A percentile compares a stretch with the other conserved stretches of the same genome.
Conservation (phyloP, 1,284 basidiomycete genomes). For the Malassezia japonica region DNA sequence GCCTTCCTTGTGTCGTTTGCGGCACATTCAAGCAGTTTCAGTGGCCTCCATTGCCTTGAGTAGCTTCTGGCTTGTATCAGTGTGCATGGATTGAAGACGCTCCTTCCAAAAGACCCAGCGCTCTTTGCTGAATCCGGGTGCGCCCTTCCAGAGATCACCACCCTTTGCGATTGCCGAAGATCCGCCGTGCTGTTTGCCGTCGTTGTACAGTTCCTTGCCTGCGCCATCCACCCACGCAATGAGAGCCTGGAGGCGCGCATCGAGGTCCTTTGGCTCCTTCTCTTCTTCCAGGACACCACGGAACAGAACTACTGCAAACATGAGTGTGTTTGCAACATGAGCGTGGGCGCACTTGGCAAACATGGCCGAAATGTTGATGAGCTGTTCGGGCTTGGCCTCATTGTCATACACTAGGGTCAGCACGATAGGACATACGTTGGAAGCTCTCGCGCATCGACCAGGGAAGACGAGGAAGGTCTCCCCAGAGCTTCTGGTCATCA, state of each 20-base stretch:
- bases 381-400: neutral
- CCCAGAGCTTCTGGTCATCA: constrained; percentile 1
- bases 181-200: neutral
- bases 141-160: neutral
- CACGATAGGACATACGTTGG: neutral
- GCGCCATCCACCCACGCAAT: neutral
- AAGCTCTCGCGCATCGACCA: constrained; percentile 4
- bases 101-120: constrained; percentile 4
- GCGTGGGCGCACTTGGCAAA: neutral
- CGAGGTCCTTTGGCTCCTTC: neutral
- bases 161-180: neutral
- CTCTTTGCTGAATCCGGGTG: neutral
- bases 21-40: too few relatives aligned
- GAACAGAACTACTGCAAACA: neutral
- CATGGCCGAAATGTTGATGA: neutral
- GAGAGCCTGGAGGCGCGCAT: neutral
- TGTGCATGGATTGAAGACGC: neutral
- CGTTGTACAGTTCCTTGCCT: constrained; percentile 1
- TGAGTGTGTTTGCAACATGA: neutral
- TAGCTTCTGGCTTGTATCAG: too few relatives aligned
- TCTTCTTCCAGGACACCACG: constrained; percentile 2
- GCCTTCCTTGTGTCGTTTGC: too few relatives aligned
- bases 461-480: neutral
- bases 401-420: neutral
- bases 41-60: too few relatives aligned